phyloP scores from a whole-genome alignment of 2,329 filamentous ascomycete species.

The Amauroascus niger region DNA sequence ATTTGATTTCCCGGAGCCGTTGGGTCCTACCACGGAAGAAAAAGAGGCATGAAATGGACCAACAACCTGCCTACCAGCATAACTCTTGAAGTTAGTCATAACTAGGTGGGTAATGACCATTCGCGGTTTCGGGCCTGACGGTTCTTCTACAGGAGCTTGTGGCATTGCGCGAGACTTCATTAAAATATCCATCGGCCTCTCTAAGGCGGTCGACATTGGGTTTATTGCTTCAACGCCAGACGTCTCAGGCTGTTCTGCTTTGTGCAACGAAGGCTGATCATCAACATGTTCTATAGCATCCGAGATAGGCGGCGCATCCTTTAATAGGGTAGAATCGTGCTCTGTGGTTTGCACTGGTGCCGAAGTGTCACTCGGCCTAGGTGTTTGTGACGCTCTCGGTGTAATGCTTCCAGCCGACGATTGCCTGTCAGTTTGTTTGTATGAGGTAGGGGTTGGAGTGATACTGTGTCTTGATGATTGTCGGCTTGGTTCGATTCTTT shows the following conservation, averaged over 20 bases:
- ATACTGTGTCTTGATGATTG: neutral
- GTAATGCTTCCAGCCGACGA: too few relatives aligned
- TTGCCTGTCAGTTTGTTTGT: too few relatives aligned
- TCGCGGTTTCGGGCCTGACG: constrained; percentile 66
- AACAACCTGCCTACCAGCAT: constrained; percentile 87
- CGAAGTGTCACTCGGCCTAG: neutral
- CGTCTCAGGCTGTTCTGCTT: constrained; percentile 53
- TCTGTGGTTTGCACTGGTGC: neutral
- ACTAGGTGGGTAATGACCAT: constrained; percentile 89
- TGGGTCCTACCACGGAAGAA: constrained; percentile 93
- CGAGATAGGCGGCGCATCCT: neutral
- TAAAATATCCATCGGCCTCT: constrained; percentile 89
- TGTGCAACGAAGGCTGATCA: constrained; percentile 43
- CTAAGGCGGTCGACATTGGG: constrained; percentile 65
- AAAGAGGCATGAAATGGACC: constrained; percentile 96
- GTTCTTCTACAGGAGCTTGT: constrained; percentile 57
- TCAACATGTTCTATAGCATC: neutral
- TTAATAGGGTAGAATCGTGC: neutral
- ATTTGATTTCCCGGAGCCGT: constrained; percentile 96
- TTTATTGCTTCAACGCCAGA: constrained; percentile 58
- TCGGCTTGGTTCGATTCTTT: neutral
- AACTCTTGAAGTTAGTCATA: constrained; percentile 97
- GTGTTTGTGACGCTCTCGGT: too few relatives aligned
- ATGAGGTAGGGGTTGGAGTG: neutral
- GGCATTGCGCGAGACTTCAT: constrained; percentile 69